phyloP scores from a whole-genome alignment of 1,139 yeast species.

The Candida neerlandica region DNA sequence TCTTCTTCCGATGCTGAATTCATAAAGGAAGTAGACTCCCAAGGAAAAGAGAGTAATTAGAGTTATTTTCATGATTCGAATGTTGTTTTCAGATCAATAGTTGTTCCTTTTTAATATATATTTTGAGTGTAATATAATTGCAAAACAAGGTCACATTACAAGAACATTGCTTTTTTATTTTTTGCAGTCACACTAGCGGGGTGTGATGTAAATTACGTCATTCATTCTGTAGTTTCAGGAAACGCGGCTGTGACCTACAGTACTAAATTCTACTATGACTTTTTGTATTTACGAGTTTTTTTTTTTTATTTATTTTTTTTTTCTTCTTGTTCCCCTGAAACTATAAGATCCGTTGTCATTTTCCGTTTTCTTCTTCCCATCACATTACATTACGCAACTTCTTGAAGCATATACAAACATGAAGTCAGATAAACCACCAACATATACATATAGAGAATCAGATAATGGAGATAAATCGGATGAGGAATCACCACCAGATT shows the following conservation, averaged over 20 bases:
- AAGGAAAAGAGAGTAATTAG: background rate
- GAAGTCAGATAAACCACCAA: background rate
- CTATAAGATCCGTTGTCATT: background rate
- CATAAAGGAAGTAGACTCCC: background rate
- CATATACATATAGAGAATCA: background rate
- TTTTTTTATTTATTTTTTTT: background rate
- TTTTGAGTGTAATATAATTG: too few species aligned
- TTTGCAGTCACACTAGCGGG: too few species aligned
- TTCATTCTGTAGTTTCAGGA: too few species aligned
- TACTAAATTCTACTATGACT: too few species aligned
- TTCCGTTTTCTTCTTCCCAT: background rate
- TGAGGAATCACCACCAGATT: slow-evolving; percentile 5
- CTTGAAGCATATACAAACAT: background rate
- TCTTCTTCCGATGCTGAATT: slow-evolving; percentile 5
- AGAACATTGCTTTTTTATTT: too few species aligned
- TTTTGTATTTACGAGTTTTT: too few species aligned
- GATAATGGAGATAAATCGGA: too few species aligned
- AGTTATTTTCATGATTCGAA: background rate
- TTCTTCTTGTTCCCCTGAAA: background rate
- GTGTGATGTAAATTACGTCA: too few species aligned
- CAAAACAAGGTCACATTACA: too few species aligned
- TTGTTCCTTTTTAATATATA: too few species aligned
- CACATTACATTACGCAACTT: background rate
- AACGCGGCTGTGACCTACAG: too few species aligned
- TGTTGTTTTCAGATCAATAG: background rate